phyloP scores from a whole-genome alignment of 2,329 filamentous ascomycete genomes.

The Uncinocarpus reesii region DNA sequence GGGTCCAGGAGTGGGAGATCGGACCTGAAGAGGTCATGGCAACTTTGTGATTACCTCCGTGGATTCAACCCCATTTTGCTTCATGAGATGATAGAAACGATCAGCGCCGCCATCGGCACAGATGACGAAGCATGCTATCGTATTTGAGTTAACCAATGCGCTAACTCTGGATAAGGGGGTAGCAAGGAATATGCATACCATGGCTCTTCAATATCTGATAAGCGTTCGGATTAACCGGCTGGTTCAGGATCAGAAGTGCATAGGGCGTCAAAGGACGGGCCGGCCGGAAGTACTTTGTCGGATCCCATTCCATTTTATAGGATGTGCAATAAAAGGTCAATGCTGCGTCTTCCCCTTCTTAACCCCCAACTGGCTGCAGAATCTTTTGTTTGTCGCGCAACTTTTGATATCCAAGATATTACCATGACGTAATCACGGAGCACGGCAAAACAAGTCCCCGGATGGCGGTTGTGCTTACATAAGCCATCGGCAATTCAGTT shows the following conservation, averaged over 20 bases:
- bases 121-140: slow-evolving; percentile 53
- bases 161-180: background rate
- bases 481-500: slow-evolving; percentile 7
- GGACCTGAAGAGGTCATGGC: no score
- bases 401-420: background rate
- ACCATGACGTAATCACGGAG: slow-evolving; percentile 1
- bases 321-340: background rate
- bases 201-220: slow-evolving; percentile 30
- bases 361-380: no score
- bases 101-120: slow-evolving; percentile 93
- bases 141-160: background rate
- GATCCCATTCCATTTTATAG: slow-evolving; percentile 31
- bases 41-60: slow-evolving; percentile 24
- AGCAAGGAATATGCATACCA: slow-evolving; percentile 22
- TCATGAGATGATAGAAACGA: slow-evolving; percentile 49
- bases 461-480: slow-evolving; percentile 5
- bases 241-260: slow-evolving; percentile 51
- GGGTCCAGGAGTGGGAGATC: background rate
- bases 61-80: slow-evolving; percentile 22
- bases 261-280: slow-evolving; percentile 26
- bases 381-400: no score
- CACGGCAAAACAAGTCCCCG: background rate
- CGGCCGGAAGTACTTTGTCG: slow-evolving; percentile 33
- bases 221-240: slow-evolving; percentile 44
- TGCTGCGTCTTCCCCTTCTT: background rate